Evolutionary conservation across 129 eudicot species (phyloP).

Genomic region (Lactuca saligna): DNA sequence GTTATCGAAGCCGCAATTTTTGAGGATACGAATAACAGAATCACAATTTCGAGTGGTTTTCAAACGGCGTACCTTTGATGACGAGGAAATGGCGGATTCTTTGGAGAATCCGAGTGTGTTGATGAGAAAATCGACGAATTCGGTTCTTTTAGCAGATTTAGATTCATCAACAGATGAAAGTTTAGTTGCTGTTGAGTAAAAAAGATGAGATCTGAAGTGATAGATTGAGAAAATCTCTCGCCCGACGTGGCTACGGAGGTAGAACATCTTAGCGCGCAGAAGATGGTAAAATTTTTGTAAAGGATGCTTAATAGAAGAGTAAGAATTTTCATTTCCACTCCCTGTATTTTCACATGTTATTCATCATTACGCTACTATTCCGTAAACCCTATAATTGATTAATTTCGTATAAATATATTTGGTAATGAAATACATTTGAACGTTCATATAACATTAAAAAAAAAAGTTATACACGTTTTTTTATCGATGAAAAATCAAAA

Average conservation of each 20-base stretch:
- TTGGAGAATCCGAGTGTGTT: constrained; percentile 39
- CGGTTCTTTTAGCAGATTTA: background rate
- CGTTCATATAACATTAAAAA: no score
- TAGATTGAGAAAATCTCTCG: constrained; percentile 8
- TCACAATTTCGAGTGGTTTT: constrained; percentile 24
- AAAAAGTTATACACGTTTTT: no score
- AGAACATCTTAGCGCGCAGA: constrained; percentile 1
- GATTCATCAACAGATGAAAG: background rate
- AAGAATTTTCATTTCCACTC: constrained; percentile 10
- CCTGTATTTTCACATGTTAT: background rate
- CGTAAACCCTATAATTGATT: no score
- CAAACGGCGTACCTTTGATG: constrained; percentile 29
- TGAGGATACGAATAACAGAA: constrained; percentile 23
- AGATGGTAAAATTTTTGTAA: background rate
- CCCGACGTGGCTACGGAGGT: constrained; percentile 17
- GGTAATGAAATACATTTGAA: no score
- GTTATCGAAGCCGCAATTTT: constrained; percentile 26
- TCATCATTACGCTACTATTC: no score
- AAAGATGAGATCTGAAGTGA: constrained; percentile 10
- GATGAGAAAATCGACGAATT: constrained; percentile 30
- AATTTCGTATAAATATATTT: no score
- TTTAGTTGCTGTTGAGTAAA: constrained; percentile 15
- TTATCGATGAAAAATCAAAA: no score
- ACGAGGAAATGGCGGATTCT: constrained; percentile 32
- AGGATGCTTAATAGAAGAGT: background rate